Percentiles rank a stretch among this genome's conserved stretches.
phyloP scores from a whole-genome alignment of 1,139 yeast species.

The Candida sanyaensis region DNA sequence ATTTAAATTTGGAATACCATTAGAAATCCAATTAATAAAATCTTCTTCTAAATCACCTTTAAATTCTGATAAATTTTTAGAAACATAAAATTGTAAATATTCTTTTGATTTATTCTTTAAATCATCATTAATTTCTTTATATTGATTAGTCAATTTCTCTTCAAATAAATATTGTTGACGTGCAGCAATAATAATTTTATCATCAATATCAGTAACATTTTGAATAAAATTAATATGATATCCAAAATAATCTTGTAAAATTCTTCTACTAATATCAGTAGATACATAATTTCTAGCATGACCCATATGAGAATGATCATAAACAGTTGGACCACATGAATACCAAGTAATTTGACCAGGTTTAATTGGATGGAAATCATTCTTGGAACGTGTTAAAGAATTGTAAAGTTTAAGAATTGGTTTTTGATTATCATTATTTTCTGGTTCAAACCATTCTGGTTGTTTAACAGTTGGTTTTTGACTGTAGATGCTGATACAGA shows the following conservation, averaged over 20 bases:
- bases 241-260: slow-evolving; percentile 87
- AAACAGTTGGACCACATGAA: slow-evolving; percentile 99
- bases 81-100: slow-evolving; percentile 52
- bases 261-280: slow-evolving; percentile 87
- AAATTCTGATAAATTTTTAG: slow-evolving; percentile 56
- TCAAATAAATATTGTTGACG: slow-evolving; percentile 85
- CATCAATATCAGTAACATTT: slow-evolving; percentile 97
- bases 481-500: too few relatives aligned
- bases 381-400: slow-evolving; percentile 81
- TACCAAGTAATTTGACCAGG: slow-evolving; percentile 84
- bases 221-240: slow-evolving; percentile 86
- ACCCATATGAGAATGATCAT: slow-evolving; percentile 98
- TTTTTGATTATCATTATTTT: slow-evolving; percentile 12
- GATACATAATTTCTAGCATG: slow-evolving; percentile 97
- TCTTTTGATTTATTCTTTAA: slow-evolving; percentile 40
- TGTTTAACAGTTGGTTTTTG: slow-evolving; percentile 34
- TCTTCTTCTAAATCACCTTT: slow-evolving; percentile 27
- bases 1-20: slow-evolving; percentile 43
- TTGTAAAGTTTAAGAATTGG: slow-evolving; percentile 55
- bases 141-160: slow-evolving; percentile 43
- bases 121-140: slow-evolving; percentile 32
- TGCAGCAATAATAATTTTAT: slow-evolving; percentile 91
- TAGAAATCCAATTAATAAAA: slow-evolving; percentile 52
- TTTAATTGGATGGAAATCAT: slow-evolving; percentile 66
- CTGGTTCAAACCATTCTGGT: slow-evolving; percentile 43